phyloP scores from a whole-genome alignment of 371 early-diverging fungal genomes.

The Mucor plumbeus region DNA sequence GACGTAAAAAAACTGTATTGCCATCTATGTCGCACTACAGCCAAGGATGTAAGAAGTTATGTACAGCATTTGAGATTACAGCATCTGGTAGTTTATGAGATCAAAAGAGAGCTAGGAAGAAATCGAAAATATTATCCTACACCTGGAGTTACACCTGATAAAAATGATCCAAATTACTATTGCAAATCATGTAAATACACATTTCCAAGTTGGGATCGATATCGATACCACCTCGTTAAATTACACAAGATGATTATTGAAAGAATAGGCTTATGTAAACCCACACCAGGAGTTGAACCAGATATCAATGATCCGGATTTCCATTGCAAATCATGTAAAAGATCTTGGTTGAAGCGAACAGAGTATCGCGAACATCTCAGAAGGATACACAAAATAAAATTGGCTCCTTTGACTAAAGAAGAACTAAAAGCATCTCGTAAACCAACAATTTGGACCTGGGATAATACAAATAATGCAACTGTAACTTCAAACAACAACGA shows the following conservation, averaged over 20 bases:
- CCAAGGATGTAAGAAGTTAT: neutral
- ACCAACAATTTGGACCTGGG: neutral
- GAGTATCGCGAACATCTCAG: neutral
- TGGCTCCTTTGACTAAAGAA: neutral
- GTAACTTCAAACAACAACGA: neutral
- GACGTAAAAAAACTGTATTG: neutral
- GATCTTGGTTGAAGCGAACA: neutral
- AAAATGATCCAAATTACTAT: conserved; percentile 1
- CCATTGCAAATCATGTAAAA: neutral
- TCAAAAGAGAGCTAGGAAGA: neutral
- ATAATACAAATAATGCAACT: neutral
- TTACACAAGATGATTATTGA: conserved; percentile 2
- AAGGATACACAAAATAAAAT: neutral
- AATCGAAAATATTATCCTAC: conserved; percentile 4
- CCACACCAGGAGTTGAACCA: neutral
- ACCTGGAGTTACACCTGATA: neutral
- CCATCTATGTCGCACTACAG: neutral
- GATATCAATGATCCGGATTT: conserved; percentile 1
- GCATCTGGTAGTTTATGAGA: neutral
- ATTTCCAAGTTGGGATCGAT: neutral
- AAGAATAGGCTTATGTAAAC: neutral
- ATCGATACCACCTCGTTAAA: neutral
- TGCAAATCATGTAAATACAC: neutral
- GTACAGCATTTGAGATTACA: neutral
- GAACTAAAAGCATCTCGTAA: neutral